phyloP scores from a whole-genome alignment of 169 alveolate genomes.

The Plasmodium gallinaceum region DNA sequence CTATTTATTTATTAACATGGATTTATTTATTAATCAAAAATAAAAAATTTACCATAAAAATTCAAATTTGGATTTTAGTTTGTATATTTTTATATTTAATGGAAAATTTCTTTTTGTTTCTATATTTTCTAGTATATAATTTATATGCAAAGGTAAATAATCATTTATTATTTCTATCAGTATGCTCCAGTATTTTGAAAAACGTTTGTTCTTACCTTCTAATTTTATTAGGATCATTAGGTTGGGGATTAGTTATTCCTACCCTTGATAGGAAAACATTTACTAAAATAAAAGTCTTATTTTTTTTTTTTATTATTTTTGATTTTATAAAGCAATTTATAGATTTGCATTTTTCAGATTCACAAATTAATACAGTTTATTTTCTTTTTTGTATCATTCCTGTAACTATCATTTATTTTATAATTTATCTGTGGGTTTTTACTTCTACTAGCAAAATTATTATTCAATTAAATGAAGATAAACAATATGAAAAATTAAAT shows the following conservation, averaged over 20 bases:
- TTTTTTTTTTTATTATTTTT: conserved; percentile 73
- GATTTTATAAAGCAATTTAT: conserved; percentile 75
- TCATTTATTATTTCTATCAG: conserved; percentile 52
- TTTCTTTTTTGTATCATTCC: conserved; percentile 60
- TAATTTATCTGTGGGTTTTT: conserved; percentile 73
- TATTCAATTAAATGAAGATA: conserved; percentile 76
- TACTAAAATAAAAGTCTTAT: conserved; percentile 62
- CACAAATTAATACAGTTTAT: conserved; percentile 53
- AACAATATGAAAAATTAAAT: conserved; percentile 76
- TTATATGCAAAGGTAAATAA: conserved; percentile 58
- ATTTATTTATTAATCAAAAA: conserved; percentile 44
- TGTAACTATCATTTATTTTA: conserved; percentile 44
- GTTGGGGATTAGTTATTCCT: conserved; percentile 77
- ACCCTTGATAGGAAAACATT: conserved; percentile 69
- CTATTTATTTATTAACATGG: conserved; percentile 49
- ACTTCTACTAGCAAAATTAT: conserved; percentile 75
- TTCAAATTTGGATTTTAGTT: conserved; percentile 74
- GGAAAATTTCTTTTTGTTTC: conserved; percentile 52
- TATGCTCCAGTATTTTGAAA: conserved; percentile 61
- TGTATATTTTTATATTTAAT: conserved; percentile 60
- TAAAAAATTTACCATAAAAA: conserved; percentile 54
- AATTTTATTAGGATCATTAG: conserved; percentile 75
- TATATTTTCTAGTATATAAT: conserved; percentile 61
- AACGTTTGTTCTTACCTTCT: conserved; percentile 75
- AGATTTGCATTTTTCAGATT: conserved; percentile 63